Conservation (phyloP, 768 basidiomycete species). For the Paxillus involutus region DNA sequence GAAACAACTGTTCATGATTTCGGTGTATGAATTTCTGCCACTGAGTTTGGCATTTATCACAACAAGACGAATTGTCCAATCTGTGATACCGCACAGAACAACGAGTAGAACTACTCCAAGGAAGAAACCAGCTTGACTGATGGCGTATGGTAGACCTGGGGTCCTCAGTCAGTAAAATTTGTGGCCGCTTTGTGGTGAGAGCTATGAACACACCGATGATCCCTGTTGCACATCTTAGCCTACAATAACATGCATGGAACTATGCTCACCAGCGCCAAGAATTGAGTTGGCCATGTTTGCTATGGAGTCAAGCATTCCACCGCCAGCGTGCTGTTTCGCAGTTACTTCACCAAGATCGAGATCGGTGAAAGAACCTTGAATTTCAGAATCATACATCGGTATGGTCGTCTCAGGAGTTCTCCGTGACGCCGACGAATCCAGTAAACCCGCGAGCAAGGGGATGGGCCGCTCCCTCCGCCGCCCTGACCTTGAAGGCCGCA, state of each 20-base stretch:
- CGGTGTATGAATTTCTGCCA: slow-evolving; percentile 89
- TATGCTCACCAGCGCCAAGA: slow-evolving; percentile 76
- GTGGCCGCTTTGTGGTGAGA: not conserved
- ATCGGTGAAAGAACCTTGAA: slow-evolving; percentile 25
- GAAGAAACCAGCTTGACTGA: slow-evolving; percentile 93
- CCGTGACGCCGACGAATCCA: slow-evolving; percentile 60
- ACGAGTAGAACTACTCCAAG: slow-evolving; percentile 82
- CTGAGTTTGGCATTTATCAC: slow-evolving; percentile 95
- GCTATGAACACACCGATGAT: slow-evolving; percentile 60
- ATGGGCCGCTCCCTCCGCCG: slow-evolving; percentile 53
- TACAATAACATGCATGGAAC: slow-evolving; percentile 4
- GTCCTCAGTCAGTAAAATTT: slow-evolving; percentile 4
- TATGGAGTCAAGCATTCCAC: slow-evolving; percentile 75
- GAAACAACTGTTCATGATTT: slow-evolving; percentile 92
- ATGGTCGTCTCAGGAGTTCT: slow-evolving; percentile 57
- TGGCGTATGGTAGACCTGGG: slow-evolving; percentile 88
- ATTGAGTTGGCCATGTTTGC: slow-evolving; percentile 98
- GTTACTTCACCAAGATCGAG: slow-evolving; percentile 71
- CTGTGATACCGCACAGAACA: slow-evolving; percentile 80
- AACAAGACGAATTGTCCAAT: slow-evolving; percentile 97
- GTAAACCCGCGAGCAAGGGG: slow-evolving; percentile 79
- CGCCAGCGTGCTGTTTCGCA: slow-evolving; percentile 63
- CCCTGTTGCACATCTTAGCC: slow-evolving; percentile 39
- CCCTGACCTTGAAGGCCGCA: slow-evolving; percentile 28
- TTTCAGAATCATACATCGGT: slow-evolving; percentile 41